Evolutionary conservation across 1,284 basidiomycete genomes (phyloP).

Genomic region (Irpex lacteus): DNA sequence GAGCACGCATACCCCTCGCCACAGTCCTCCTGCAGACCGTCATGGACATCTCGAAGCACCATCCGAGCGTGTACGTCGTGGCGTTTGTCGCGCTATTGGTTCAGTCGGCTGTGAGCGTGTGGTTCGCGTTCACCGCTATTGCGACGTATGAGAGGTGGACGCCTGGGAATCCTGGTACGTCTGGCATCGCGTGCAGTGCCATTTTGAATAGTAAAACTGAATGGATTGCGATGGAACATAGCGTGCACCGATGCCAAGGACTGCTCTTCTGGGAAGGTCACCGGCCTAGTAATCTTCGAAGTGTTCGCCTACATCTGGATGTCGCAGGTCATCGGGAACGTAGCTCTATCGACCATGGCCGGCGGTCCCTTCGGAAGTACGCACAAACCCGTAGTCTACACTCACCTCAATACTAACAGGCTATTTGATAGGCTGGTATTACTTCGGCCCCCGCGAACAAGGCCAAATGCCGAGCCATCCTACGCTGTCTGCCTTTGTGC

Average conservation of each 20-base stretch:
- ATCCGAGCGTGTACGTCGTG: slow-evolving; percentile 79
- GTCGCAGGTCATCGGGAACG: slow-evolving; percentile 77
- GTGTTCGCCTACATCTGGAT: slow-evolving; percentile 86
- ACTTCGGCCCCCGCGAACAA: slow-evolving; percentile 62
- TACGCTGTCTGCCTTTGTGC: slow-evolving; percentile 67
- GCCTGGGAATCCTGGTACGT: slow-evolving; percentile 65
- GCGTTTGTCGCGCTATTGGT: slow-evolving; percentile 69
- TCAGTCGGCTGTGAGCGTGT: slow-evolving; percentile 71
- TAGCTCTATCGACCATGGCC: slow-evolving; percentile 77
- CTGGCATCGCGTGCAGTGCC: neutral
- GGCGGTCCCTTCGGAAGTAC: slow-evolving; percentile 63
- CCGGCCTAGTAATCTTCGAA: slow-evolving; percentile 75
- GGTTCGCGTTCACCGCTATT: slow-evolving; percentile 67
- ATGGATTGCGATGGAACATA: slow-evolving; percentile 11
- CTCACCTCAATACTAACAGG: neutral
- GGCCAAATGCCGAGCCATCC: slow-evolving; percentile 74
- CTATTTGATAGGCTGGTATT: slow-evolving; percentile 57
- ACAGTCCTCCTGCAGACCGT: slow-evolving; percentile 78
- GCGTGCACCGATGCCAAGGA: slow-evolving; percentile 40
- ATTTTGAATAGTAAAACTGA: neutral
- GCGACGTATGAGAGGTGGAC: slow-evolving; percentile 80
- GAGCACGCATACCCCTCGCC: slow-evolving; percentile 75
- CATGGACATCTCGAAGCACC: slow-evolving; percentile 82
- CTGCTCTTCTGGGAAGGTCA: slow-evolving; percentile 53
- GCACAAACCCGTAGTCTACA: slow-evolving; percentile 16